Conservation (phyloP, 768 basidiomycete genomes). For the Podaxis mareebaensis region DNA sequence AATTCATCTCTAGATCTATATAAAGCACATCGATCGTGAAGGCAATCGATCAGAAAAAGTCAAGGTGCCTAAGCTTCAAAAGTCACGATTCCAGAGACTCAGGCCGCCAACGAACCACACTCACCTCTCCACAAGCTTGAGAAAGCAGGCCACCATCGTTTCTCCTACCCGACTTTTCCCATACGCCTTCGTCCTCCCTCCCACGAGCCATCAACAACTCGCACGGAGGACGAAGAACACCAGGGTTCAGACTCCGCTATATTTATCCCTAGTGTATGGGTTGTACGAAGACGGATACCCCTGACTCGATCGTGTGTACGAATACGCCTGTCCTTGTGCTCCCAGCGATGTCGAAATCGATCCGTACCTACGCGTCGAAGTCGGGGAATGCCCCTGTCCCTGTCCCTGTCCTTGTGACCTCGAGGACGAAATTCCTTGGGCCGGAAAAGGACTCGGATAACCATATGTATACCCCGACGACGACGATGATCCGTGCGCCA, state of each 20-base stretch:
- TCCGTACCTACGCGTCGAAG: constrained; percentile 1
- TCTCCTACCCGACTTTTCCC: background rate
- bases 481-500: background rate
- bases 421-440: background rate
- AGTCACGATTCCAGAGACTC: background rate
- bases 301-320: background rate
- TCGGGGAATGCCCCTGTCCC: background rate
- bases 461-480: background rate
- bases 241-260: constrained; percentile 3
- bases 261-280: constrained; percentile 1
- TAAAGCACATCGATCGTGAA: background rate
- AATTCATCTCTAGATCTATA: constrained; percentile 7
- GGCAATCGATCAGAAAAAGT: background rate
- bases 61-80: background rate
- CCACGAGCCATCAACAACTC: background rate
- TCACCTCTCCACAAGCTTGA: background rate
- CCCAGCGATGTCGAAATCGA: constrained; percentile 7
- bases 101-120: background rate
- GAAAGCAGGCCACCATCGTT: background rate
- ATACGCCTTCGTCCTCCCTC: background rate
- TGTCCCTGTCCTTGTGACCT: constrained; percentile 2
- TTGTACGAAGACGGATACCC: constrained; percentile 9
- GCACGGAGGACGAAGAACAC: background rate
- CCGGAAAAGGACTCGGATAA: background rate
- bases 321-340: background rate